Evolutionary conservation across 495 filamentous ascomycete species (phyloP), one percentile per base, ranked within the genome.

Genomic region (Neurospora sp.): DNA sequence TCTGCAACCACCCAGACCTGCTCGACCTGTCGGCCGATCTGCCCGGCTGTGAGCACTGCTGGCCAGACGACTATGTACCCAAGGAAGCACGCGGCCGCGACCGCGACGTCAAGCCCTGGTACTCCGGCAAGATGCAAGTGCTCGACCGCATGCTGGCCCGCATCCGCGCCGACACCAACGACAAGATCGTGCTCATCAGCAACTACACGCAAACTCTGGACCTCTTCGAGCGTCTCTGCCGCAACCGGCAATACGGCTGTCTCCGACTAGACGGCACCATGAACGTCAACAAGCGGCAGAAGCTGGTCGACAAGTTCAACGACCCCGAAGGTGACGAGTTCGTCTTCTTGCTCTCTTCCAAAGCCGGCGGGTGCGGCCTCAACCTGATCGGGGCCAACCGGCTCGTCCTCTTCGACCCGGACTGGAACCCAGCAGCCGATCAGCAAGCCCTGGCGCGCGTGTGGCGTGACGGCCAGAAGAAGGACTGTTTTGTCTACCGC

Each of bases 341-440:
- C 76, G 88, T 99, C 41, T 99, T 99, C 79, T 85, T 99, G 12
- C 89, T 99, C n/a, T 94, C 92, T 72, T 93, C 90, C 78, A 98
- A 98, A 79, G 96, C 96, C 20, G 96, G 96, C 77, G 96, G 96
- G 1, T 98, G 96, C 77, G 96, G 96, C 79, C 86, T 99, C 75
- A 99, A 99, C 78, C 85, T 99, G 53, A 98, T 98, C 78, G 96
- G 96, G 65, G 96, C 96, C 44, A 98, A 99, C 81, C 91, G 96
- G 14, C 89, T 99, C 5, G 92, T 99, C 4, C 89, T 99, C 39
- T 99, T 99, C 81, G 96, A 99, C 77, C 96, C 96, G 0, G 96
- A 99, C 83, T 99, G 96, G 96, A 99, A 99, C 79, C 96, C 96
- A 1, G 96, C 96, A 4, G 95, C 96, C 1, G 96, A 99, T 81